These are phyloP conservation scores for Phytomonas francai DNA, from an alignment of 208 protist species.

Conservation along the genomic window DNA sequence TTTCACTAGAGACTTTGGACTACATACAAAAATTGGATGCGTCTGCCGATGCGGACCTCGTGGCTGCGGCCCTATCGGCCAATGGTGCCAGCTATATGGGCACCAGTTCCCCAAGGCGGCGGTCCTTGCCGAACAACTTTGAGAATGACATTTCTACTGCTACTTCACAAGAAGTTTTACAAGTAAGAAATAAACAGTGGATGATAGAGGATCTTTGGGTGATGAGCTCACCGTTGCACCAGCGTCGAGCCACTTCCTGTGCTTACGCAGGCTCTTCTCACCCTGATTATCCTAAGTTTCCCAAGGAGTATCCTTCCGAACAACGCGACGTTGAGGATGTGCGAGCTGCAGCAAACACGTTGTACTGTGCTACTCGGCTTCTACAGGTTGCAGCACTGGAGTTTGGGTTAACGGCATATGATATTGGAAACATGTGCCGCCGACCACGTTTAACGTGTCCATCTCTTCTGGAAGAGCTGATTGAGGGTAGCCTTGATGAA, in stretches of 20 bases:
- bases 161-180: neutral
- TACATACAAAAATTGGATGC: slow-evolving; percentile 54
- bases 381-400: slow-evolving; percentile 47
- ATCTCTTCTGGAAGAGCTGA: slow-evolving; percentile 39
- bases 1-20: slow-evolving; percentile 25
- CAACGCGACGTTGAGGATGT: slow-evolving; percentile 19
- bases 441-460: slow-evolving; percentile 29
- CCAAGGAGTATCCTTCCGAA: slow-evolving; percentile 2
- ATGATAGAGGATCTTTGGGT: slow-evolving; percentile 1
- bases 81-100: neutral
- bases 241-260: slow-evolving; percentile 1
- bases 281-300: neutral
- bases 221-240: slow-evolving; percentile 2
- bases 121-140: neutral
- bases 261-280: neutral
- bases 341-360: slow-evolving; percentile 30
- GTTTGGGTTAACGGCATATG: slow-evolving; percentile 28
- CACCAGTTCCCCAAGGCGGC: neutral
- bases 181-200: neutral
- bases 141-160: neutral
- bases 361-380: slow-evolving; percentile 41
- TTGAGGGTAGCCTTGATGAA: slow-evolving; percentile 36
- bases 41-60: slow-evolving; percentile 42
- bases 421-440: slow-evolving; percentile 40
- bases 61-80: slow-evolving; percentile 26